phyloP scores from a whole-genome alignment of 257 asterid species.

The Solanum etuberosum region DNA sequence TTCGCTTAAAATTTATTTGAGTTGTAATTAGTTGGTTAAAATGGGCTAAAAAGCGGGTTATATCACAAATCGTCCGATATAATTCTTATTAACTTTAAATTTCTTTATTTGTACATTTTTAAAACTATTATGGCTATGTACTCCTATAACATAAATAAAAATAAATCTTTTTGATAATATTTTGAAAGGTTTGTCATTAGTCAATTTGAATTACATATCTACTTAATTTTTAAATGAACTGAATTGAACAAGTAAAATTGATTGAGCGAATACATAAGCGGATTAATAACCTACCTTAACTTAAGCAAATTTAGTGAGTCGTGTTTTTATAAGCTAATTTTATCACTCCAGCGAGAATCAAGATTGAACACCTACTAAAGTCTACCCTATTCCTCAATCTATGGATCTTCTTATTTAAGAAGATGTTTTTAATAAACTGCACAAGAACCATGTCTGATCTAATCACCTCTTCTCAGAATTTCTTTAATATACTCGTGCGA shows the following conservation, averaged over 20 bases:
- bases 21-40: background rate
- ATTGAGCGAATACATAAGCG: background rate
- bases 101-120: background rate
- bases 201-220: no score
- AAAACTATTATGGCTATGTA: background rate
- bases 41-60: background rate
- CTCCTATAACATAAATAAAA: background rate
- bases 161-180: background rate
- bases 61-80: background rate
- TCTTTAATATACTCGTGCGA: background rate
- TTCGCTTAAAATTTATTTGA: no score
- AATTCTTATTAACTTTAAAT: background rate
- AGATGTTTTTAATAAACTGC: background rate
- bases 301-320: background rate
- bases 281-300: background rate
- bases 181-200: background rate
- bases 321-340: background rate
- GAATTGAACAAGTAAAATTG: background rate
- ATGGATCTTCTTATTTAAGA: background rate
- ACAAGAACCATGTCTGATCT: background rate
- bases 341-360: no score
- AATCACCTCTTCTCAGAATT: background rate
- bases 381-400: no score
- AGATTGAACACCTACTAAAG: no score
- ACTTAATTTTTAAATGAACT: no score